Evolutionary conservation across 371 early-diverging fungal genomes (phyloP).

Genomic region (Blakeslea trispora): DNA sequence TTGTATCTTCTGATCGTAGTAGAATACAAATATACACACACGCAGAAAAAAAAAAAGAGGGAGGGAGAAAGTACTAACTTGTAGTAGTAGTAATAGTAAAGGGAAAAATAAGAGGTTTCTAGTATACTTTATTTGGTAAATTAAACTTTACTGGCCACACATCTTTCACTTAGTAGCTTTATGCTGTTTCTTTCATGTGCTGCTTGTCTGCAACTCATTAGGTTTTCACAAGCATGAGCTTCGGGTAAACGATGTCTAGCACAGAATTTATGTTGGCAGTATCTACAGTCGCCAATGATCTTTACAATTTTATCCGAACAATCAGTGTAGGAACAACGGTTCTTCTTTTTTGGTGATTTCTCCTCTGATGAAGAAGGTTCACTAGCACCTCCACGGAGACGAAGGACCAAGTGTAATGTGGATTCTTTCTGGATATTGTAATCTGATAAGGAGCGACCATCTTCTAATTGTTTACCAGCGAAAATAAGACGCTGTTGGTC

Average conservation of each 20-base stretch:
- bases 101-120: too few relatives aligned
- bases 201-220: conserved; percentile 58
- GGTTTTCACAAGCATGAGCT: conserved; percentile 65
- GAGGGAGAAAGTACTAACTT: neutral
- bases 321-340: conserved; percentile 37
- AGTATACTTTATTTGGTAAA: neutral
- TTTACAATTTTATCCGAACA: conserved; percentile 48
- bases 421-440: conserved; percentile 46
- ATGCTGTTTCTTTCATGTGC: conserved; percentile 54
- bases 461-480: conserved; percentile 98
- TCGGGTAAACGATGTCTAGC: conserved; percentile 68
- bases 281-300: conserved; percentile 56
- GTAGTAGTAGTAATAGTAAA: neutral
- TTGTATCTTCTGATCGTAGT: too few relatives aligned
- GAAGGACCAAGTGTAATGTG: conserved; percentile 87
- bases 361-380: conserved; percentile 34
- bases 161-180: conserved; percentile 64
- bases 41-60: neutral
- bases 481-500: conserved; percentile 99
- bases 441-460: conserved; percentile 80
- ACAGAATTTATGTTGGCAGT: conserved; percentile 56
- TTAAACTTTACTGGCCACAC: conserved; percentile 67
- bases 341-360: conserved; percentile 21
- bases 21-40: too few relatives aligned
- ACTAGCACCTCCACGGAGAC: conserved; percentile 92